A percentile compares a stretch with the other conserved stretches of the same genome.
Evolutionary conservation across 2,329 filamentous ascomycete species (phyloP).

Genomic region (Epicoccum sorghinum): DNA sequence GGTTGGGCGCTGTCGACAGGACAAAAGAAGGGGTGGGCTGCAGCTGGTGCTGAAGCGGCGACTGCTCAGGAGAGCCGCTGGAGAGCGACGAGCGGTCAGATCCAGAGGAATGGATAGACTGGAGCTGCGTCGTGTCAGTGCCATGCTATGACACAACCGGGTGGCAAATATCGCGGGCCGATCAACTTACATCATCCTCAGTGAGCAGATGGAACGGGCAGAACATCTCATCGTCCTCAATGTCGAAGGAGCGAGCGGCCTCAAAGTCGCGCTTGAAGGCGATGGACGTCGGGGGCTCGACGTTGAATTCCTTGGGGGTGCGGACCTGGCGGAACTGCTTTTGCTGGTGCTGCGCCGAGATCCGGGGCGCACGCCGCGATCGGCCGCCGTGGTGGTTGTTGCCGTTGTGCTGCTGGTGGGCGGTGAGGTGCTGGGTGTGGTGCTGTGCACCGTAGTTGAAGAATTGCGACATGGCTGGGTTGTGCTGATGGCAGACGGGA

Average conservation of each 20-base stretch:
- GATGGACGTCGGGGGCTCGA: slow-evolving; percentile 75
- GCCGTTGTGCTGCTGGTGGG: slow-evolving; percentile 69
- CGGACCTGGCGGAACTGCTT: slow-evolving; percentile 86
- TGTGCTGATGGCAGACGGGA: slow-evolving; percentile 24
- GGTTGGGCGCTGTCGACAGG: slow-evolving; percentile 68
- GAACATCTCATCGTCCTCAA: slow-evolving; percentile 96
- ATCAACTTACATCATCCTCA: slow-evolving; percentile 78
- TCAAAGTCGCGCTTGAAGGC: slow-evolving; percentile 89
- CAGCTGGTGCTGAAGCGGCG: slow-evolving; percentile 83
- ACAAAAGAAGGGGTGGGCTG: slow-evolving; percentile 73
- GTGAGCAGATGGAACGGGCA: slow-evolving; percentile 86
- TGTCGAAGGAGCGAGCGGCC: slow-evolving; percentile 88
- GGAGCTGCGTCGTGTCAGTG: slow-evolving; percentile 65
- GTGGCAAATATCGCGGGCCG: slow-evolving; percentile 31
- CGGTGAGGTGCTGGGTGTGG: slow-evolving; percentile 56
- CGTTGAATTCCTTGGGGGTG: slow-evolving; percentile 79
- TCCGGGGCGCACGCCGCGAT: slow-evolving; percentile 80
- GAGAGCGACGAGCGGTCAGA: slow-evolving; percentile 95
- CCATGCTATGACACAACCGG: slow-evolving; percentile 30
- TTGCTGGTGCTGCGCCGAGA: slow-evolving; percentile 83
- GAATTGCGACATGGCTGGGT: slow-evolving; percentile 53
- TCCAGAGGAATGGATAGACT: slow-evolving; percentile 85
- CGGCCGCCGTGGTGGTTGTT: slow-evolving; percentile 70
- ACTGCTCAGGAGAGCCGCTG: slow-evolving; percentile 90
- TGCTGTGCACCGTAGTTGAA: slow-evolving; percentile 57